These are phyloP conservation scores for Sphaerulina populicola DNA, from an alignment of 2,329 filamentous ascomycete species.

Conservation along the genomic window DNA sequence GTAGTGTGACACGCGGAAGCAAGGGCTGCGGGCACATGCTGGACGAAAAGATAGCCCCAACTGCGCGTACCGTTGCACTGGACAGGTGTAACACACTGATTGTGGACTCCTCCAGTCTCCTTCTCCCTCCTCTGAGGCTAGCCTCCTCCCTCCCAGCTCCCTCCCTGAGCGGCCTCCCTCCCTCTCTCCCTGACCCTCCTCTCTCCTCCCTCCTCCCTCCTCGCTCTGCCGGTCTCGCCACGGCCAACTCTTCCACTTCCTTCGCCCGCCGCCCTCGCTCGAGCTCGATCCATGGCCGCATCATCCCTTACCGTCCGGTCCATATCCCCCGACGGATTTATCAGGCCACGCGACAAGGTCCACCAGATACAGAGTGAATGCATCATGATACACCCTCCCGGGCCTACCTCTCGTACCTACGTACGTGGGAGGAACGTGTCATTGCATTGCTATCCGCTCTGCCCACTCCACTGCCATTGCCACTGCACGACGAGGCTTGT, in stretches of 20 bases:
- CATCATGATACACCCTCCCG: too few relatives aligned
- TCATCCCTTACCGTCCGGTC: background rate
- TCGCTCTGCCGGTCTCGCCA: background rate
- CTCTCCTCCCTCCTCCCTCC: background rate
- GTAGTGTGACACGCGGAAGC: background rate
- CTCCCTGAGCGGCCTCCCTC: too few relatives aligned
- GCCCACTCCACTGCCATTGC: background rate
- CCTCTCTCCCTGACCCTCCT: too few relatives aligned
- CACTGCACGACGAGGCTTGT: background rate
- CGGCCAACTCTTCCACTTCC: background rate
- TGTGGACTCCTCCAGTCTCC: too few relatives aligned
- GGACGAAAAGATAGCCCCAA: background rate
- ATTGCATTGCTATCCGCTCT: background rate
- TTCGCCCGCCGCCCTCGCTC: background rate
- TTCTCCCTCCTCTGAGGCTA: too few relatives aligned
- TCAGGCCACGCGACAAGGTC: slow-evolving; percentile 2
- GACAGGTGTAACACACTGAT: background rate
- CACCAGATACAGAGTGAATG: background rate
- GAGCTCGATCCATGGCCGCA: background rate
- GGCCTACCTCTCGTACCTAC: background rate
- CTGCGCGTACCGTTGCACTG: background rate
- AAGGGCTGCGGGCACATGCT: background rate
- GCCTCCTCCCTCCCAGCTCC: too few relatives aligned
- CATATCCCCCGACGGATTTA: background rate
- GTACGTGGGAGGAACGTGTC: slow-evolving; percentile 4